Base-by-base conservation (phyloP, 352 stramenopile genomes). In the Pythium pectinolyticum region DNA sequence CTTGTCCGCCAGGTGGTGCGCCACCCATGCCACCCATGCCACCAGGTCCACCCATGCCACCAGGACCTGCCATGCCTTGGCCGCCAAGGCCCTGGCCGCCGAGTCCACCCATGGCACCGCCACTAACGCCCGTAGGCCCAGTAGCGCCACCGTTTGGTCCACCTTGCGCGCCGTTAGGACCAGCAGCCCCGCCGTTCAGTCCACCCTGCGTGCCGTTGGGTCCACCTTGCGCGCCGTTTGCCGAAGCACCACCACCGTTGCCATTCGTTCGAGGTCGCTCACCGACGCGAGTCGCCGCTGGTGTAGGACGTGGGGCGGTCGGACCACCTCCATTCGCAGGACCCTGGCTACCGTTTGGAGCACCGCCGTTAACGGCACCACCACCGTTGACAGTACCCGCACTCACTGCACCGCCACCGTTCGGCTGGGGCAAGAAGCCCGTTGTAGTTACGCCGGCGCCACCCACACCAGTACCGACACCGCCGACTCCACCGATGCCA, bases 201-300 rank as follows among this genome's bases (percentile, higher is more conserved):
- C 45, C 50, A 48, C 24, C 35, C 9, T 24, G 25, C 25, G 8
- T 4, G 14, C n/a, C 24, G 19, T 19, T 12, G 11, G 37, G 41
- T 11, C 45, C 50, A 48, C 24, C 35, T 4, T 24, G 25, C 25
- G 8, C 37, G 5, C 52, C 41, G 27, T 46, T 54, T 22, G 28
- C 11, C 10, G 32, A 22, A 24, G 32, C 35, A 20, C 32, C 19
- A 12, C 30, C 30, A 17, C 46, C 17, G 53, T 20, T 62, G 41
- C 31, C 20, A 14, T 37, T 37, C 7, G 47, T 17, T 17, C 10
- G n/a, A 43, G 31, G 50, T 17, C 24, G 53, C 53, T 60, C 39
- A 10, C 53, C 53, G 5, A 31, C 2, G 9, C 39, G 37, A 12
- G 53, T 60, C 37, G 40, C 39, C 12, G 53, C 53, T 51, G 53